Evolutionary conservation across 2,329 filamentous ascomycete genomes (phyloP).

Genomic region (Dothideomycetidae sp.): DNA sequence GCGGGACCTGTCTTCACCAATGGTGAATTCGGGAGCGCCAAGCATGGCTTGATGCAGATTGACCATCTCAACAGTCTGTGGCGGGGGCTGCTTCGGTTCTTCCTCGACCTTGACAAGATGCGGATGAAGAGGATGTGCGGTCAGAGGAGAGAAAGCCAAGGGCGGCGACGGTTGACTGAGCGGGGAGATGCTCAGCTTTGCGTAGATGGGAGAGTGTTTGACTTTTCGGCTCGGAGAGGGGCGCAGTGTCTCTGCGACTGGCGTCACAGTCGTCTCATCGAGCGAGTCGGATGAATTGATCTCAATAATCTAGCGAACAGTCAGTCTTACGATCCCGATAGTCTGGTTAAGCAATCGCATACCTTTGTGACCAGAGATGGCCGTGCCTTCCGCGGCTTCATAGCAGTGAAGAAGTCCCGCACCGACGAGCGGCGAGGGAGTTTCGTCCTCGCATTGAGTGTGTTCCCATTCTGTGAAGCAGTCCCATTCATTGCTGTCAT

Average conservation of each 20-base stretch:
- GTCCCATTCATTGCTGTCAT: no score
- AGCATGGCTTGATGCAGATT: conserved; percentile 17
- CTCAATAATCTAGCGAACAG: neutral
- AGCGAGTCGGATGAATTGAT: neutral
- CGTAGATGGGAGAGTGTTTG: no score
- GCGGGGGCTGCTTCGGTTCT: conserved; percentile 1
- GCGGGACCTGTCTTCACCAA: conserved; percentile 14
- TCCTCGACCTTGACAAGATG: conserved; percentile 2
- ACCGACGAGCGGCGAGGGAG: neutral
- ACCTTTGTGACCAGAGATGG: no score
- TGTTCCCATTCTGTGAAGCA: neutral
- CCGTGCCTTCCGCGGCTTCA: neutral
- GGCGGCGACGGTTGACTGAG: neutral
- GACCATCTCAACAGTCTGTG: conserved; percentile 11
- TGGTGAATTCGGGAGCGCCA: conserved; percentile 19
- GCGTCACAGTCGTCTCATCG: no score
- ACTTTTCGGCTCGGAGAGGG: no score
- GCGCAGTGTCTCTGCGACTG: no score
- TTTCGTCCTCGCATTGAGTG: neutral
- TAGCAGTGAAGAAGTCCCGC: neutral
- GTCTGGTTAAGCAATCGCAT: neutral
- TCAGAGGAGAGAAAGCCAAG: conserved; percentile 2
- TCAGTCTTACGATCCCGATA: neutral
- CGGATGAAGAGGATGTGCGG: conserved; percentile 3
- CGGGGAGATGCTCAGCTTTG: no score